Conservation (phyloP, 139 green algal species). For the Chlorella ohadii region DNA sequence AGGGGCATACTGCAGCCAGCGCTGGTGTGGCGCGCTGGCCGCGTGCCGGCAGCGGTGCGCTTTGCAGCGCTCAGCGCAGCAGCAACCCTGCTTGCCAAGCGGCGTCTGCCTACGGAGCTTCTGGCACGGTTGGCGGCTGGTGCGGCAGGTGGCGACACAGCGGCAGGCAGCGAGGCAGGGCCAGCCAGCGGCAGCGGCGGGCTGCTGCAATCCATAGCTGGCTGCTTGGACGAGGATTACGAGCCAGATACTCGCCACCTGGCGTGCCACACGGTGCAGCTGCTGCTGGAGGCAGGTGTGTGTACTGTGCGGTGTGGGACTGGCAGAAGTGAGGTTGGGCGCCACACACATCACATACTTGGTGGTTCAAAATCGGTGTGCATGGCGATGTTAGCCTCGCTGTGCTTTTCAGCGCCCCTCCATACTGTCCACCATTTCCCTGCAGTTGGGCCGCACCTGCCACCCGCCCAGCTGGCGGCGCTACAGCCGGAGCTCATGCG, state of each 20-base stretch:
- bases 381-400: too few species aligned
- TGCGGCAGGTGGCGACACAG: not conserved
- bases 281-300: slow-evolving; percentile 35
- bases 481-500: slow-evolving; percentile 85
- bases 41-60: slow-evolving; percentile 73
- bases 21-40: slow-evolving; percentile 81
- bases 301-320: too few species aligned
- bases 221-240: slow-evolving; percentile 84
- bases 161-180: not conserved
- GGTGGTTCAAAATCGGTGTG: too few species aligned
- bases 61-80: slow-evolving; percentile 72
- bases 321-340: too few species aligned
- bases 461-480: slow-evolving; percentile 56
- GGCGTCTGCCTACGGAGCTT: slow-evolving; percentile 26
- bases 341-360: too few species aligned
- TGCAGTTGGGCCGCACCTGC: slow-evolving; percentile 52
- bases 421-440: too few species aligned
- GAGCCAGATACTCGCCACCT: slow-evolving; percentile 75
- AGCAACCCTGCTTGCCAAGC: slow-evolving; percentile 57
- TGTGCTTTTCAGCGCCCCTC: too few species aligned
- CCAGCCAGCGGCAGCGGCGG: not conserved
- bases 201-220: not conserved
- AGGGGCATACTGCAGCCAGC: slow-evolving; percentile 67
- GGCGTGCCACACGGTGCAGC: slow-evolving; percentile 47
- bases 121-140: slow-evolving; percentile 7